phyloP scores from a whole-genome alignment of 192 early-diverging fungal genomes.

The Coemansia sp. region DNA sequence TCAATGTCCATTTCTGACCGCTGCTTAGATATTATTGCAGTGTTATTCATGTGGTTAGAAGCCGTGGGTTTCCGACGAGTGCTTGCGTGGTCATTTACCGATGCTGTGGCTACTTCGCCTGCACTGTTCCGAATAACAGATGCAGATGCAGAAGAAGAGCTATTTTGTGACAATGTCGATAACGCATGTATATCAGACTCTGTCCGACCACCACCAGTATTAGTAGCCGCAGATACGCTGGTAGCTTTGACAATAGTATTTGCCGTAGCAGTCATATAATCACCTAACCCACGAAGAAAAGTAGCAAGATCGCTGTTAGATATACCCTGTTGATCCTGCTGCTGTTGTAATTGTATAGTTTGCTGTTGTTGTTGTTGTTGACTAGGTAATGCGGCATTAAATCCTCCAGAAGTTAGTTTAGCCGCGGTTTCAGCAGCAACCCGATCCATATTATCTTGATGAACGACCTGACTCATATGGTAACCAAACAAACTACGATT shows the following conservation, averaged over 20 bases:
- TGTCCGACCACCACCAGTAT: neutral
- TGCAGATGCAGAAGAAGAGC: too few species aligned
- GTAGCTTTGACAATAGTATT: neutral
- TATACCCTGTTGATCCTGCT: neutral
- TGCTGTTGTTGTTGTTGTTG: neutral
- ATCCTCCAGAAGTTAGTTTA: neutral
- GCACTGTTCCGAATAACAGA: too few species aligned
- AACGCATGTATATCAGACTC: neutral
- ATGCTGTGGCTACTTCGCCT: neutral
- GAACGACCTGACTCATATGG: constrained; percentile 22
- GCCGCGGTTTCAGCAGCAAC: neutral
- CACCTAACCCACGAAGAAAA: neutral
- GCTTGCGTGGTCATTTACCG: neutral
- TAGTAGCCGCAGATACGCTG: neutral
- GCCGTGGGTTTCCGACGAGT: neutral
- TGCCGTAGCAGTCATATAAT: constrained; percentile 3
- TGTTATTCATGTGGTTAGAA: too few species aligned
- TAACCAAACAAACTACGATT: constrained; percentile 36
- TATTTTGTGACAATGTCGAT: neutral
- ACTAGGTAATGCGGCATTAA: neutral
- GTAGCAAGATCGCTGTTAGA: neutral
- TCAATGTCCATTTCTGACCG: neutral
- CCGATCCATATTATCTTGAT: constrained; percentile 7
- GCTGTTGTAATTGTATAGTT: neutral
- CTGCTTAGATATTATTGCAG: neutral